Base-by-base conservation (phyloP, 345 rosid species). In the Murraya koenigii region DNA sequence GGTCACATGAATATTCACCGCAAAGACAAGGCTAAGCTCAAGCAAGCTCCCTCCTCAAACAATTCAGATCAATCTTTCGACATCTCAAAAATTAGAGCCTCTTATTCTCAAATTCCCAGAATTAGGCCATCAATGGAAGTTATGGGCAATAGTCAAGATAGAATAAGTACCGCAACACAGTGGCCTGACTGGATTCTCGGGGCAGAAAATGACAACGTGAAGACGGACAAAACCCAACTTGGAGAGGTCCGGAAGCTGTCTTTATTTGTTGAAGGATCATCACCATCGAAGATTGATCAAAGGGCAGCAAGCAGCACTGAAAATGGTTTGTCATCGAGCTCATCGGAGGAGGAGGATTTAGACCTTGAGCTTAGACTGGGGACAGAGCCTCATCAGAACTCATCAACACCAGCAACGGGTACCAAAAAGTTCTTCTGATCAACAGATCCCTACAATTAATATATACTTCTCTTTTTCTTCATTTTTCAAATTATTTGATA, bases 1-100 rank as follows among this genome's bases (percentile, higher is more conserved):
- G 97, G 97, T 6, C 98, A 94, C 86, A 93, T 94, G 98, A 94
- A 95, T 78, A 91, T 95, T 71, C 97, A 95, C 79, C 87, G 98
- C 71, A 87, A 86, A 85, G 91, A 93, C 85, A 93, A 90, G 80
- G 93, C 90, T 73, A 90, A 85, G 79, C 88, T 90, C 81, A 90
- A 88, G 76, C 86, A 87, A 64, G 38, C 79, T 64, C 76, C 90
- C 20, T 20, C 49, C 36, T 49, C 76, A 68, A 67, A 74, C 28
- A 72, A 61, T 62, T 82, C 84, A 72, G 2, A 36, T 54, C 78
- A 20, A 58, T 23, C 32, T 38, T 62, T 61, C 7, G 75, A 64
- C 25, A 64, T 52, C 52, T 44, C 81, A 11, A 78, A 23, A 32
- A 68, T 55, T 26, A 23, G 35, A 67, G 56, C 78, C 35, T 58